phyloP scores from a whole-genome alignment of 129 eudicot genomes.

The Pseudognaphalium luteoalbum region DNA sequence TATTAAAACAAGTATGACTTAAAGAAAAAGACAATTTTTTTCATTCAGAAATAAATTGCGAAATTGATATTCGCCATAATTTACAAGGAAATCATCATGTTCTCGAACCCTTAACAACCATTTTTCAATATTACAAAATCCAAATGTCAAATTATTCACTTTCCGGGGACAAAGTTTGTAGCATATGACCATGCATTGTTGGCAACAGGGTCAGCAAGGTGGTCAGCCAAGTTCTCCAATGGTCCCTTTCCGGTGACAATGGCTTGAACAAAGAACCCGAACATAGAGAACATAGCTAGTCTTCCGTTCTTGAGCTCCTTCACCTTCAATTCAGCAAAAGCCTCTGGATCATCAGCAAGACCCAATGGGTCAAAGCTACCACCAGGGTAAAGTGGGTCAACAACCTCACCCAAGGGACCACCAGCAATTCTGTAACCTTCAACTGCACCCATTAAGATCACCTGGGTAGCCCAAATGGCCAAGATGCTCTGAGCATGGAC shows the following conservation, averaged over 20 bases:
- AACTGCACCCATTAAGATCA: slow-evolving; percentile 68
- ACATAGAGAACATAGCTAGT: slow-evolving; percentile 71
- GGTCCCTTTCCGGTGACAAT: slow-evolving; percentile 79
- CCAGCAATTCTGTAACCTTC: slow-evolving; percentile 75
- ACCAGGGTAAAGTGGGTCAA: slow-evolving; percentile 69
- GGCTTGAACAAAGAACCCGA: slow-evolving; percentile 73
- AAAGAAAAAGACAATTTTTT: slow-evolving; percentile 4
- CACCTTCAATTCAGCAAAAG: slow-evolving; percentile 69
- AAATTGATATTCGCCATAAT: slow-evolving; percentile 22
- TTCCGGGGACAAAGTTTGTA: slow-evolving; percentile 40
- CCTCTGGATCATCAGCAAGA: slow-evolving; percentile 72
- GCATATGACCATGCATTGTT: slow-evolving; percentile 47
- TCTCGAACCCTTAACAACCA: slow-evolving; percentile 4
- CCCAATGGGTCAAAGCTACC: slow-evolving; percentile 76
- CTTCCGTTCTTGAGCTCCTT: slow-evolving; percentile 70
- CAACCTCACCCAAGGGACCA: slow-evolving; percentile 70
- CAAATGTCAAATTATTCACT: slow-evolving; percentile 22
- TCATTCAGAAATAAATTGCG: not conserved
- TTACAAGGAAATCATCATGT: slow-evolving; percentile 17
- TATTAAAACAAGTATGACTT: not conserved
- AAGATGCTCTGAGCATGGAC: slow-evolving; percentile 74
- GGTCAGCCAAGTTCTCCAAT: slow-evolving; percentile 66
- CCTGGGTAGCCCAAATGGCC: slow-evolving; percentile 74
- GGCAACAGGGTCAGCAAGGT: slow-evolving; percentile 50
- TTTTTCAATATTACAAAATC: not conserved